Evolutionary conservation across 1,284 basidiomycete genomes (phyloP).

Genomic region (Grifola frondosa): DNA sequence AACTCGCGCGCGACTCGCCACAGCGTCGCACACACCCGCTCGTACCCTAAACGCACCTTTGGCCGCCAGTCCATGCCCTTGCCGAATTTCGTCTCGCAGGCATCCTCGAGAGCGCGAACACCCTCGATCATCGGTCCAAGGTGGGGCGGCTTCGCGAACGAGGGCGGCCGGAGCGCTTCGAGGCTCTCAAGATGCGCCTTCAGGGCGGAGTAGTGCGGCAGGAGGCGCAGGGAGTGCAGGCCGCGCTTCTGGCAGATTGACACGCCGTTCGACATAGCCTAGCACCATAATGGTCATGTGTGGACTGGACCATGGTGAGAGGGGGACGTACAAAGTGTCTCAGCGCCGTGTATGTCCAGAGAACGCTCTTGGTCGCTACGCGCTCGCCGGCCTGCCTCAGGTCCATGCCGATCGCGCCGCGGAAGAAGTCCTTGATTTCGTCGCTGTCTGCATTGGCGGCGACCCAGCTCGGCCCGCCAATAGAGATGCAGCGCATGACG

Average conservation of each 20-base stretch:
- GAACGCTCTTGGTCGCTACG: conserved; percentile 71
- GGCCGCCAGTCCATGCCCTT: conserved; percentile 45
- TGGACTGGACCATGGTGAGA: background rate
- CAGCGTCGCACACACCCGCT: conserved; percentile 55
- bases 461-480: conserved; percentile 64
- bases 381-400: conserved; percentile 70
- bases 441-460: conserved; percentile 63
- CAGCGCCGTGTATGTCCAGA: conserved; percentile 74
- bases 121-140: conserved; percentile 56
- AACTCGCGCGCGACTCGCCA: conserved; percentile 70
- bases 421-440: conserved; percentile 70
- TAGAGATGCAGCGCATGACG: conserved; percentile 57
- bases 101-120: conserved; percentile 57
- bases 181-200: conserved; percentile 59
- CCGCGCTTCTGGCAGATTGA: conserved; percentile 60
- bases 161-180: conserved; percentile 51
- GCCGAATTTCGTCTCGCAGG: conserved; percentile 51
- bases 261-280: conserved; percentile 67
- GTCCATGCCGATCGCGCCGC: conserved; percentile 66
- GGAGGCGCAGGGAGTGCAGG: conserved; percentile 58
- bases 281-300: background rate
- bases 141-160: conserved; percentile 63
- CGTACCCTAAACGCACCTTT: conserved; percentile 61
- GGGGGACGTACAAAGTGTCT: conserved; percentile 60
- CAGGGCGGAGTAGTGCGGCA: conserved; percentile 58